Base-by-base conservation (phyloP, 2,329 filamentous ascomycete genomes). In the Corynespora cassiicola region DNA sequence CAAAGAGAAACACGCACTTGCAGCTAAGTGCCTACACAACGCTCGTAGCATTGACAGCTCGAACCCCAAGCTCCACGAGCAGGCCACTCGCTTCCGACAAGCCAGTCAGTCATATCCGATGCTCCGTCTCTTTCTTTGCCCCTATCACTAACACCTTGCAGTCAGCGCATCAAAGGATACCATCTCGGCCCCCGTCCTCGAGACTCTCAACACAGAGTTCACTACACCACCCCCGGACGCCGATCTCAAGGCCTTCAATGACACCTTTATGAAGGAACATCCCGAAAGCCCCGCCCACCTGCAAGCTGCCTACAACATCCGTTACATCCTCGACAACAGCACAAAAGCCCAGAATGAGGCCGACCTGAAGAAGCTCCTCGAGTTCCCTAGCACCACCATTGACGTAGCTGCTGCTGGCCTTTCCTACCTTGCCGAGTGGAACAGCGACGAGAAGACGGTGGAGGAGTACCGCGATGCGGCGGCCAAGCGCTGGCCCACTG, bases 1-100 rank as follows among this genome's bases (percentile, higher is more conserved):
- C 58, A 92, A n/a, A n/a, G 91, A 84, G 64, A 96, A 96, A 75
- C 90, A 88, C 60, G 73, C 95, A 27, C 85, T 95, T 44, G 92
- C 94, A 0, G 78, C 96, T 42, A 88, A 89, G 59, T 96, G 89
- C 68, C 79, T 99, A 36, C 82, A 88, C 31, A 85, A 88, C 12
- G 85, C 89, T 18, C 73, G 82, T 38, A 75, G 78, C 3, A 75
- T 96, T 21, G 85, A 94, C 47, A 68, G 84, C 3, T 75, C 82
- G 29, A 78, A 90, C 58, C 80, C 88, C 8, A 82, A 79, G 48
- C 79, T 92, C n/a, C 85, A 91, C 61, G 82, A 90, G 58, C 88
- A 94, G 65, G 76, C 80, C 19, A 74, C 86, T 27, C 80, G 82
- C 40, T 86, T 96, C 72, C 83, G 82, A 47, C 77, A 84, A 52